Base-by-base conservation (phyloP, 768 basidiomycete species). In the Lactarius pseudohatsudake region DNA sequence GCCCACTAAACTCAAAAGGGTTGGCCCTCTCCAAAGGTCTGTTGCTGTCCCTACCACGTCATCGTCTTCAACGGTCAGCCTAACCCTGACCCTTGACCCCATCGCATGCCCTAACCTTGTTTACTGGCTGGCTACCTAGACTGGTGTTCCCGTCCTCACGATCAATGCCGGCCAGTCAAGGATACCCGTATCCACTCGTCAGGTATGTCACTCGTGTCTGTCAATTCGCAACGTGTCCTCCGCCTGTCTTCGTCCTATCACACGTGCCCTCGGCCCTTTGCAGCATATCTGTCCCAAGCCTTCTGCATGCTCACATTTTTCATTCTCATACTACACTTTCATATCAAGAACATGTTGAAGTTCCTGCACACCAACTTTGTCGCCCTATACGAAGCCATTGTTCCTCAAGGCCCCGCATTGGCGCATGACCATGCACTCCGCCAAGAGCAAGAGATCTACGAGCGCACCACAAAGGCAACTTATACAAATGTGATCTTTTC, bases 361-460 rank as follows among this genome's bases (percentile, higher is more conserved):
- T 82, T 79, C 0, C 77, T 95, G 13, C 88, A 87, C 71, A 85
- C 90, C 30, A 89, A 91, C 72, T 95, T 92, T 72, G 69, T 79
- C 36, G 78, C 86, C 28, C 78, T 95, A 2, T 95, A 95, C 77
- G 77, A 84, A 10, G 64, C 76, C 10, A 77, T 94, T 56, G 76
- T 84, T 3, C 76, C 84, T 2, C 65, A 76, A 16, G 80, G 87
- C 65, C 86, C 90, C 0, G 77, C 81, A 28, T 75, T 95, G 22
- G 90, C 92, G 0, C 78, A 87, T 0, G 87, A 92, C 61, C 90
- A 96, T 77, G 87, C 94, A 4, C 81, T 94, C 11, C 83, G 79
- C 58, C 93, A 96, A 72, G 94, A 96, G 72, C 84, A 85, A 40
- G 88, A 93, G 66, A 81, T 94, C 0, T 94, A 94, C 76, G 80